Conservation (phyloP, 2,329 filamentous ascomycete species). For the Neospermospora avenae region DNA sequence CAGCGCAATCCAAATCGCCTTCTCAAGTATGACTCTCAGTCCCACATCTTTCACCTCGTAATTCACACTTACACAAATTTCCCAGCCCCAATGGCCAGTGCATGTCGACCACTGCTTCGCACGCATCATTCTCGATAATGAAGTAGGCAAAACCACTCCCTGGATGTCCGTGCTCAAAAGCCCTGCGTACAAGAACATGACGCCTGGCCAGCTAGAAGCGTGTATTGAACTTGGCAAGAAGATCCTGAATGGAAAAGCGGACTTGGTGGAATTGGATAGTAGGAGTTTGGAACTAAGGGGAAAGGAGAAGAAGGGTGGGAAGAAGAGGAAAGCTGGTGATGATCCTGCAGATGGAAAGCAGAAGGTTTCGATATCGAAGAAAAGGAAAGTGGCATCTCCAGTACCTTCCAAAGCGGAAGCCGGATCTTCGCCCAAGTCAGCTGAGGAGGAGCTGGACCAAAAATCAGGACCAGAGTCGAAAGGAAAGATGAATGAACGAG, state of each 20-base stretch:
- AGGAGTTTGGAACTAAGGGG: conserved; percentile 40
- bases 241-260: conserved; percentile 36
- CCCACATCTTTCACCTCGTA: background rate
- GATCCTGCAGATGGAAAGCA: background rate
- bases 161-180: conserved; percentile 42
- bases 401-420: background rate
- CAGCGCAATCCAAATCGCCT: conserved; percentile 21
- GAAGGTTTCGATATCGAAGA: conserved; percentile 9
- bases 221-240: conserved; percentile 39
- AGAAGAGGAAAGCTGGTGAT: conserved; percentile 12
- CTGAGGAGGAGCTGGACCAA: no score
- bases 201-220: conserved; percentile 35
- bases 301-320: conserved; percentile 11
- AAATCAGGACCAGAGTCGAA: background rate
- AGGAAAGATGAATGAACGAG: conserved; percentile 41
- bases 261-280: conserved; percentile 40
- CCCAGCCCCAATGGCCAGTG: conserved; percentile 42
- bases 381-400: conserved; percentile 1
- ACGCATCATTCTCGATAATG: conserved; percentile 43
- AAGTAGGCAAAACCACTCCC: conserved; percentile 38
- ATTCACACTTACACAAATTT: background rate
- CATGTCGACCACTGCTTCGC: conserved; percentile 44
- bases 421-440: background rate
- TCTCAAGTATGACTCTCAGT: conserved; percentile 16
- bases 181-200: conserved; percentile 45